Base-by-base conservation (phyloP, 192 early-diverging fungal species). In the Entomortierella parvispora region DNA sequence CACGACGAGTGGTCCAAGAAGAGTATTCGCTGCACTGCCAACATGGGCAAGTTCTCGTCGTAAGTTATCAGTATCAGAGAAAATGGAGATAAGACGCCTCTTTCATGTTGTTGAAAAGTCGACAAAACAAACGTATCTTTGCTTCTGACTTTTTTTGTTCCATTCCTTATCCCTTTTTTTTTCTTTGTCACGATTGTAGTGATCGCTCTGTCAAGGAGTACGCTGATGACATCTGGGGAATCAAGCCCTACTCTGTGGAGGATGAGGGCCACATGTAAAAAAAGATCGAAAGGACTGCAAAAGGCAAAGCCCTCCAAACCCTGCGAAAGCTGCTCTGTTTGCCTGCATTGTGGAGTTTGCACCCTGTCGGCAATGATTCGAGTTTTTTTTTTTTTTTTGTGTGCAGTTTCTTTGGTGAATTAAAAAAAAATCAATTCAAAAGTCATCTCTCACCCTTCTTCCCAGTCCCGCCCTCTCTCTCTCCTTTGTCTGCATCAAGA, bases 21-120 rank as follows among this genome's bases (percentile, higher is more conserved):
- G 82, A 94, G 91, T 58, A 97, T 99, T 66, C 84, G 89, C 52
- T 95, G 93, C 33, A 92, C 94, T 28, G 93, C 95, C 52, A 83
- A 89, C 65, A 98, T 98, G 96, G 91, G 95, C 81, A 96, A 96
- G 80, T 99, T 99, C 84, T 95, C 89, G 58, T 89, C 89, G 46
- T 82, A 79, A 60, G 81, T 80, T 14, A 37, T 29, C 7, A 10
- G 17, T 2, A 32, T 33, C 42, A 56, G 32, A 25, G 22, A 17
- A 22, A 40, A 37, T 42, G 1, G 48, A 63, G 1, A 9, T 25
- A 29, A 4, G 25, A 0, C 47, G 11, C 22, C n/a, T 32, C 31
- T 40, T 57, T 57, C 40, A 7, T 64, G n/a, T n/a, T n/a, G n/a
- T n/a, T n/a, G n/a, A n/a, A n/a, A n/a, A n/a, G n/a, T n/a, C n/a